A percentile compares a stretch with the other conserved stretches of the same genome.
Conservation (phyloP, 164 flowering plant genomes). For the Aristolochia fimbriata region DNA sequence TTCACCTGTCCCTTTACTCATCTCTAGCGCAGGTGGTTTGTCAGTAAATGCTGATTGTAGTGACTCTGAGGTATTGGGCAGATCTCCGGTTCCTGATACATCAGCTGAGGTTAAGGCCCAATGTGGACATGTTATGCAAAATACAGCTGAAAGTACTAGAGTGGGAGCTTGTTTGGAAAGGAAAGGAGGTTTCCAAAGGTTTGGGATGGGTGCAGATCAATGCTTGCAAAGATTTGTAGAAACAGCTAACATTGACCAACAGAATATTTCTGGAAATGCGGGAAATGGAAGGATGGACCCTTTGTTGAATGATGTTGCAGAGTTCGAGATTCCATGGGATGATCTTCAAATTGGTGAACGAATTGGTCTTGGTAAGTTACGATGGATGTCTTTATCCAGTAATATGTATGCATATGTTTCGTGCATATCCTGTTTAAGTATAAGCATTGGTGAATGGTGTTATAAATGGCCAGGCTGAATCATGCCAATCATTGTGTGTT, state of each 20-base stretch:
- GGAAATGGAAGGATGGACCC: slow-evolving; percentile 25
- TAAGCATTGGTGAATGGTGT: no score
- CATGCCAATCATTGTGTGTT: no score
- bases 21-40: slow-evolving; percentile 19
- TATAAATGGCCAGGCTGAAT: no score
- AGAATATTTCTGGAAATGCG: slow-evolving; percentile 3
- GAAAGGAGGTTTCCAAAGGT: neutral
- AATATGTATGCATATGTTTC: no score
- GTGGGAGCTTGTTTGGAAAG: no score
- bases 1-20: slow-evolving; percentile 10
- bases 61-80: neutral
- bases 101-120: slow-evolving; percentile 6
- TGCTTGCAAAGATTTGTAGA: slow-evolving; percentile 11
- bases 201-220: slow-evolving; percentile 6
- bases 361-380: slow-evolving; percentile 84
- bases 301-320: slow-evolving; percentile 56
- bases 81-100: slow-evolving; percentile 11
- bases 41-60: slow-evolving; percentile 11
- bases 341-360: slow-evolving; percentile 93
- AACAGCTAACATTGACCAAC: slow-evolving; percentile 11
- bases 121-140: neutral
- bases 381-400: neutral
- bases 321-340: slow-evolving; percentile 93
- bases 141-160: no score
- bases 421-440: no score